phyloP scores from a whole-genome alignment of 2,329 filamentous ascomycete species.

The Colletotrichum phormii region DNA sequence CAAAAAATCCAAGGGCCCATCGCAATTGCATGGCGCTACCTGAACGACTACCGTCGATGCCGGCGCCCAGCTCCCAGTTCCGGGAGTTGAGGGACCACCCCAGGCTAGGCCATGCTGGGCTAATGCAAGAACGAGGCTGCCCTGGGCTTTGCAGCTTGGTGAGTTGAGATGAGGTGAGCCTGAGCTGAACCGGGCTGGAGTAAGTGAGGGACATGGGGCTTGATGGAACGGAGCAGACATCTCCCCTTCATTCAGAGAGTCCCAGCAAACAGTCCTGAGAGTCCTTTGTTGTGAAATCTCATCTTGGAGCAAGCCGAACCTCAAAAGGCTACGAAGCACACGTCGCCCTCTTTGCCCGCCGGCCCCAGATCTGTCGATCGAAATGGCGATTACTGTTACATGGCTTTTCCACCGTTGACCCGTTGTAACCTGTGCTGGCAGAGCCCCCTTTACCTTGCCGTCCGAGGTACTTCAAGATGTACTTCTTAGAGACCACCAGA shows the following conservation, averaged over 20 bases:
- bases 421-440: background rate
- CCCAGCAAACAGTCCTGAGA: background rate
- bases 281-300: background rate
- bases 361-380: constrained; percentile 12
- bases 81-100: constrained; percentile 1
- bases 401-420: background rate
- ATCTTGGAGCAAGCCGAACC: background rate
- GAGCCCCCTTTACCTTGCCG: background rate
- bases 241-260: background rate
- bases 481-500: background rate
- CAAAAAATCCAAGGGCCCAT: background rate
- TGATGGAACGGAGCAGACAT: background rate
- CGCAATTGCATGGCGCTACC: background rate
- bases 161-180: background rate
- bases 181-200: background rate
- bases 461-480: background rate
- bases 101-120: background rate
- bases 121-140: background rate
- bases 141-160: background rate
- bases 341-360: constrained; percentile 8
- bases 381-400: constrained; percentile 6
- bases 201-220: background rate
- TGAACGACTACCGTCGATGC: background rate
- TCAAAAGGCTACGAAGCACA: constrained; percentile 10
- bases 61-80: background rate